Conservation (phyloP, 2,329 filamentous ascomycete species). For the Aspergillus glaucus region DNA sequence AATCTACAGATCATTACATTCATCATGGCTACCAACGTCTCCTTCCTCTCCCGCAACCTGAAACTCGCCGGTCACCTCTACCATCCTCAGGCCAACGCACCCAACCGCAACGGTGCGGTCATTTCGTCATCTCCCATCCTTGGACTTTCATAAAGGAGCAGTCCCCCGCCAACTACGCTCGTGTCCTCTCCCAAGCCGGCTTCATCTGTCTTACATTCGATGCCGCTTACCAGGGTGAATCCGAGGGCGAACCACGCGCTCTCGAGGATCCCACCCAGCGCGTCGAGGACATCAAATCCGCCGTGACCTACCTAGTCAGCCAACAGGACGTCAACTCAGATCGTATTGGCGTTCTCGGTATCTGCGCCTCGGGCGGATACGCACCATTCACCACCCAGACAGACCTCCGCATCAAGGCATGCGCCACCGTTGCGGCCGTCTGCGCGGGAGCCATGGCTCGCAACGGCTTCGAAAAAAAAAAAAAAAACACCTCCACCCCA, state of each 20-base stretch:
- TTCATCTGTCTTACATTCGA: slow-evolving; percentile 34
- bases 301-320: slow-evolving; percentile 26
- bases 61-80: slow-evolving; percentile 7
- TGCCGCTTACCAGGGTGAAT: slow-evolving; percentile 35
- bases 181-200: slow-evolving; percentile 22
- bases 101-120: slow-evolving; percentile 11
- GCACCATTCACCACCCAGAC: slow-evolving; percentile 28
- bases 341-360: slow-evolving; percentile 35
- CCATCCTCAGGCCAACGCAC: slow-evolving; percentile 1
- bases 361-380: slow-evolving; percentile 35
- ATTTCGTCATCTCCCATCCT: slow-evolving; percentile 29
- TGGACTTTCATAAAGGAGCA: slow-evolving; percentile 34
- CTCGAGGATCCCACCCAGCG: slow-evolving; percentile 35
- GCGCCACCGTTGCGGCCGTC: slow-evolving; percentile 27
- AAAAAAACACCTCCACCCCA: slow-evolving; percentile 4
- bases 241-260: slow-evolving; percentile 27
- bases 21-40: slow-evolving; percentile 3
- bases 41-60: slow-evolving; percentile 7
- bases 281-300: slow-evolving; percentile 31
- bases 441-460: slow-evolving; percentile 27
- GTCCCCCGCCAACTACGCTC: slow-evolving; percentile 28
- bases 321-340: slow-evolving; percentile 23
- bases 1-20: background rate
- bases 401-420: slow-evolving; percentile 35
- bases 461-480: slow-evolving; percentile 10